Evolutionary conservation across 2,329 filamentous ascomycete genomes (phyloP).

Genomic region (Clarireedia monteithiana): DNA sequence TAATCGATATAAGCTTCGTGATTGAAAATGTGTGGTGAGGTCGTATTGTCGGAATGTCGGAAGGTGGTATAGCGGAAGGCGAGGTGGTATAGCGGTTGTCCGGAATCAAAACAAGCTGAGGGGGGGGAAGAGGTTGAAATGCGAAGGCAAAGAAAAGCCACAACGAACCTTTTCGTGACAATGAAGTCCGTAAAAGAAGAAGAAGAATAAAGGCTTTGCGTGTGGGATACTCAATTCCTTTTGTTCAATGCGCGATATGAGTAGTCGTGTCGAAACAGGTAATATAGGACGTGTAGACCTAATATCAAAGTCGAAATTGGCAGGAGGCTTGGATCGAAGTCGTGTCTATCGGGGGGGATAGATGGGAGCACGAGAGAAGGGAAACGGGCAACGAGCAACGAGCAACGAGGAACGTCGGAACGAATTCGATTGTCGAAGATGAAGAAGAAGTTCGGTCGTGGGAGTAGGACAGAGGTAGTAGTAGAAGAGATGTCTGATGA

Average conservation of each 20-base stretch:
- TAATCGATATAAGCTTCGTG: not conserved
- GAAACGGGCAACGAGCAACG: no score
- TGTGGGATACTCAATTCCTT: not conserved
- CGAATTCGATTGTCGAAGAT: not conserved
- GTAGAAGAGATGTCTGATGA: not conserved
- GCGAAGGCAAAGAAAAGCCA: not conserved
- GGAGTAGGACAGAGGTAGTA: not conserved
- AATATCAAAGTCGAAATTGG: not conserved
- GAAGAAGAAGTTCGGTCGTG: not conserved
- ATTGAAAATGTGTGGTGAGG: not conserved
- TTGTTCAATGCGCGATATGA: not conserved
- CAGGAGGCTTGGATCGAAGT: not conserved
- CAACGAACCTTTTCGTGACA: conserved; percentile 9
- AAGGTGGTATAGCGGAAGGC: conserved; percentile 3
- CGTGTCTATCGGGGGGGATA: no score
- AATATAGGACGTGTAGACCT: not conserved
- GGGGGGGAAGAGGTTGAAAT: not conserved
- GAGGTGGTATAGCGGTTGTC: not conserved
- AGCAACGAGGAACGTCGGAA: no score
- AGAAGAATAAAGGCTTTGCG: not conserved
- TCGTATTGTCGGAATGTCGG: not conserved
- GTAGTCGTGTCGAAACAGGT: not conserved
- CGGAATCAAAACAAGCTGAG: conserved; percentile 1
- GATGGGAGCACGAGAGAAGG: no score
- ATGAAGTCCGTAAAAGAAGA: conserved; percentile 5